Evolutionary conservation across 169 alveolate genomes (phyloP).

Genomic region (Babesia bovis): DNA sequence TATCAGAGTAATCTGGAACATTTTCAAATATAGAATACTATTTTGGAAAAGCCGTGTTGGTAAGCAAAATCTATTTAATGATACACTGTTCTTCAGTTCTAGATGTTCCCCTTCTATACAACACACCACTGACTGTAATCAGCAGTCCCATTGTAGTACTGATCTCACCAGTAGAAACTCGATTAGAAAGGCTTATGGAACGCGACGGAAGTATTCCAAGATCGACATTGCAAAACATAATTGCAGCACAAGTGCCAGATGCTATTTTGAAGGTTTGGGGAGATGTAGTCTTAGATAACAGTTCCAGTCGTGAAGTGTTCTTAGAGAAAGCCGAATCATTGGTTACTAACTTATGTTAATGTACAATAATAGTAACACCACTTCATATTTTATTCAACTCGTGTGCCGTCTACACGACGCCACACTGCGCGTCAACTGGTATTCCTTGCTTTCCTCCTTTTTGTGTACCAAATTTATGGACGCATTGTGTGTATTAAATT

Average conservation of each 20-base stretch:
- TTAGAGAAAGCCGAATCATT: slow-evolving; percentile 12
- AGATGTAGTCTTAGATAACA: slow-evolving; percentile 54
- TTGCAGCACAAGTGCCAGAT: slow-evolving; percentile 63
- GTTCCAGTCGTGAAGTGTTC: slow-evolving; percentile 11
- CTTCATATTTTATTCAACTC: not conserved
- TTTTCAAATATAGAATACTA: slow-evolving; percentile 71
- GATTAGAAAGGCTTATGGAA: slow-evolving; percentile 65
- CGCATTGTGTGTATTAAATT: no score
- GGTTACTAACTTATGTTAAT: not conserved
- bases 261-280: slow-evolving; percentile 49
- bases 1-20: slow-evolving; percentile 68
- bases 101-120: slow-evolving; percentile 76
- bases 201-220: slow-evolving; percentile 69
- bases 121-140: slow-evolving; percentile 71
- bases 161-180: slow-evolving; percentile 67
- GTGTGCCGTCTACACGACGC: not conserved
- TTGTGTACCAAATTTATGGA: no score
- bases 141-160: slow-evolving; percentile 74
- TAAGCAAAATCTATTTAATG: not conserved
- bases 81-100: slow-evolving; percentile 51
- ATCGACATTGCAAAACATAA: slow-evolving; percentile 70
- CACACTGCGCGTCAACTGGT: not conserved
- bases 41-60: slow-evolving; percentile 45
- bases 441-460: not conserved
- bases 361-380: not conserved